phyloP scores from a whole-genome alignment of 2,329 filamentous ascomycete genomes.

The Alternaria viburni region DNA sequence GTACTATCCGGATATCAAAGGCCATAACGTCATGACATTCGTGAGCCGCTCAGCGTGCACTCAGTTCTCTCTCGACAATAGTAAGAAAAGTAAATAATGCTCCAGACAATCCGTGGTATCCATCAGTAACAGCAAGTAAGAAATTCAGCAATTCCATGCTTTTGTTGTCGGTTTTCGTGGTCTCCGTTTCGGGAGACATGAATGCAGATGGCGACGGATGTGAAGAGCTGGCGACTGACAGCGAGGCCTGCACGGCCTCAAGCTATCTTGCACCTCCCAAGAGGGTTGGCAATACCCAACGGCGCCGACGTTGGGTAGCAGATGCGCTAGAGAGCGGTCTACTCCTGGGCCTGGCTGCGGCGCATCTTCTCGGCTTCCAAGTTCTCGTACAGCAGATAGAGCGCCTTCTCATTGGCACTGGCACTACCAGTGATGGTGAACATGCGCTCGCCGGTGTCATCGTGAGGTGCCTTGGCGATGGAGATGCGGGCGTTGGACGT shows the following conservation, averaged over 20 bases:
- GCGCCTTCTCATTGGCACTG: conserved; percentile 90
- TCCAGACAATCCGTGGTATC: conserved; percentile 41
- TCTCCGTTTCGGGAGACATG: conserved; percentile 1
- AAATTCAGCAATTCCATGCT: conserved; percentile 42
- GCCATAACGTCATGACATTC: conserved; percentile 52
- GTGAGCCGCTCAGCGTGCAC: conserved; percentile 50
- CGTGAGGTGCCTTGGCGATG: conserved; percentile 95
- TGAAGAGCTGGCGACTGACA: background rate
- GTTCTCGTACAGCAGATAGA: conserved; percentile 98
- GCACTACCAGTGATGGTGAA: conserved; percentile 98
- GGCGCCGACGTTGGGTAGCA: background rate
- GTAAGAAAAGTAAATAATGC: conserved; percentile 39
- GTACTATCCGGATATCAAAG: conserved; percentile 48
- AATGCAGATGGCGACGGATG: conserved; percentile 5
- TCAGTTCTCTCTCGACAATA: conserved; percentile 35
- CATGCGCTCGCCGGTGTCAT: conserved; percentile 98
- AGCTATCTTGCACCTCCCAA: background rate
- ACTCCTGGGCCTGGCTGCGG: conserved; percentile 74
- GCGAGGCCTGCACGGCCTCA: conserved; percentile 3
- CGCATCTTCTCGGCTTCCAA: conserved; percentile 99
- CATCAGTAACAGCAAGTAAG: conserved; percentile 39
- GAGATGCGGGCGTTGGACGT: conserved; percentile 96
- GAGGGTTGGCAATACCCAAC: background rate
- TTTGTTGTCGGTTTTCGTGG: conserved; percentile 27
- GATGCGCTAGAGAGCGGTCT: conserved; percentile 8